Conservation (phyloP, 2,329 filamentous ascomycete genomes). For the Talaromyces sp. region DNA sequence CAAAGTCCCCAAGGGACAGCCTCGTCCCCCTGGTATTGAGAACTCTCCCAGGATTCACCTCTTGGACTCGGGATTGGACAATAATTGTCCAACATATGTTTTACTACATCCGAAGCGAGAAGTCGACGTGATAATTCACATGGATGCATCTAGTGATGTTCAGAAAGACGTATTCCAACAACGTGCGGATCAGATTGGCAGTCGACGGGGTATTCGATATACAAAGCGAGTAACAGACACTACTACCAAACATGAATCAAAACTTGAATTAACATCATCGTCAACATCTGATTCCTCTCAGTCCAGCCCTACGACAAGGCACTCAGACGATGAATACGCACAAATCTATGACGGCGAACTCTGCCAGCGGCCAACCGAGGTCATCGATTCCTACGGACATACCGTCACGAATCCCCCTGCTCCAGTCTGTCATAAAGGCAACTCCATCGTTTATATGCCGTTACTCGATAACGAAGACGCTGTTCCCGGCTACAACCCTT, state of each 20-base stretch:
- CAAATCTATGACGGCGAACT: constrained; percentile 6
- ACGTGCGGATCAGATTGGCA: constrained; percentile 9
- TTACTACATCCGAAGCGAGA: constrained; percentile 8
- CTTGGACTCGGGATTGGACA: constrained; percentile 9
- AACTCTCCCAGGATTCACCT: constrained; percentile 8
- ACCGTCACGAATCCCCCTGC: constrained; percentile 9
- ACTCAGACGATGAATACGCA: constrained; percentile 1
- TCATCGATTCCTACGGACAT: constrained; percentile 10
- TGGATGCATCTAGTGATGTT: constrained; percentile 8
- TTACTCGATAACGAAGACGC: constrained; percentile 8
- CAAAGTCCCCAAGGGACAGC: constrained; percentile 1
- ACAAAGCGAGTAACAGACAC: neutral
- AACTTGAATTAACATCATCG: neutral
- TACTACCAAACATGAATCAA: neutral
- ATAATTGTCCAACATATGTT: constrained; percentile 11
- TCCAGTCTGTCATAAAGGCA: constrained; percentile 5
- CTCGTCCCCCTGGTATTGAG: constrained; percentile 8
- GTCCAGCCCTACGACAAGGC: neutral
- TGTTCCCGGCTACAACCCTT: constrained; percentile 6
- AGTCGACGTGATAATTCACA: constrained; percentile 9
- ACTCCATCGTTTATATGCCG: constrained; percentile 10
- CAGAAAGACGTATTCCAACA: constrained; percentile 9
- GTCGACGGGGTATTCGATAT: constrained; percentile 7
- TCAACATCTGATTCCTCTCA: neutral
- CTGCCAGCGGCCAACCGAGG: neutral